Evolutionary conservation across 2,329 filamentous ascomycete species (phyloP).

Genomic region (Aspergillus candidus): DNA sequence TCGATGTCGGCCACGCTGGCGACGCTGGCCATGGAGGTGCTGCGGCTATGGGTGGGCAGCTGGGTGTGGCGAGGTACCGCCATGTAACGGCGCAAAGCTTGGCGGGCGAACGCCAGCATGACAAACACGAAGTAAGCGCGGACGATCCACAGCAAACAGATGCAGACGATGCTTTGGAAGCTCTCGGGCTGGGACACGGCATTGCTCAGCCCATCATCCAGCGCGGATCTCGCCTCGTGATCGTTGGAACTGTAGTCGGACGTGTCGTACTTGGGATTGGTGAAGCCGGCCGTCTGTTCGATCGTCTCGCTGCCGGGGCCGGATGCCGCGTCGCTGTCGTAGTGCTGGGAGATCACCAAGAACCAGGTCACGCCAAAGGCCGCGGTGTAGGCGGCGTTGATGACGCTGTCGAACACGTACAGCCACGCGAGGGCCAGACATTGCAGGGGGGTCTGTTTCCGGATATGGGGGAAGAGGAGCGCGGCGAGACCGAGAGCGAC

Average conservation of each 20-base stretch:
- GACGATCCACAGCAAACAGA: slow-evolving; percentile 66
- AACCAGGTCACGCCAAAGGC: slow-evolving; percentile 85
- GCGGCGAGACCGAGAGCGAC: slow-evolving; percentile 61
- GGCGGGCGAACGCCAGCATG: slow-evolving; percentile 74
- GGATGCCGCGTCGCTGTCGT: slow-evolving; percentile 40
- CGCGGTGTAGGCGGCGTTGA: slow-evolving; percentile 76
- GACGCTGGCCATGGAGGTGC: slow-evolving; percentile 43
- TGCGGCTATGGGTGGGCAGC: slow-evolving; percentile 37
- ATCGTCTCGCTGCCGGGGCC: slow-evolving; percentile 53
- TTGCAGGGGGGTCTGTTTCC: slow-evolving; percentile 69
- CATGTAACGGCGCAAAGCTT: slow-evolving; percentile 61
- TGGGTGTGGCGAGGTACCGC: slow-evolving; percentile 36
- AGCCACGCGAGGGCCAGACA: slow-evolving; percentile 77
- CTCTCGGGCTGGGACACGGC: slow-evolving; percentile 60
- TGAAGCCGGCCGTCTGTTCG: slow-evolving; percentile 59
- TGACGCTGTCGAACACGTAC: slow-evolving; percentile 72
- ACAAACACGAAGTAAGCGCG: slow-evolving; percentile 79
- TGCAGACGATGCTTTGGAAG: slow-evolving; percentile 71
- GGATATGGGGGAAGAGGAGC: slow-evolving; percentile 72
- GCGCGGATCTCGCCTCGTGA: slow-evolving; percentile 27
- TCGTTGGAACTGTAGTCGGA: slow-evolving; percentile 47
- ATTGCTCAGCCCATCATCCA: slow-evolving; percentile 50
- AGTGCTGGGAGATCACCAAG: slow-evolving; percentile 59
- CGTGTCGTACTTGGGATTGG: slow-evolving; percentile 56
- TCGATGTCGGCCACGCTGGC: slow-evolving; percentile 42